Base-by-base conservation (phyloP, 495 filamentous ascomycete genomes). In the Articulospora tetracladia region DNA sequence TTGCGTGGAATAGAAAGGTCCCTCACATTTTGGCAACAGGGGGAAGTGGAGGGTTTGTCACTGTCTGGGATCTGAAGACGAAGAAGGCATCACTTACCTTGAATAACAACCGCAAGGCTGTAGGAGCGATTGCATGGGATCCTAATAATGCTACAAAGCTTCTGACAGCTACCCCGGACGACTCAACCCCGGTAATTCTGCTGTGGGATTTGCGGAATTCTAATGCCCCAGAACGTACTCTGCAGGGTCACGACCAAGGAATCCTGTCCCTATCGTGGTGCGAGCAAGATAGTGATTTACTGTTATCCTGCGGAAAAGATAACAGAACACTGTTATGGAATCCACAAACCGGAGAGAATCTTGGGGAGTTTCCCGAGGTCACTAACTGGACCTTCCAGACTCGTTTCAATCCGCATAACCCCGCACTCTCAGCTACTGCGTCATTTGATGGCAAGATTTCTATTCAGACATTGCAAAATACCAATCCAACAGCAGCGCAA, bases 331-430 rank as follows among this genome's bases (percentile, higher is more conserved):
- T 98, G 55, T 89, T 93, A 60, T 99, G 95, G 94, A 97, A 97
- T 73, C 90, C 95, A 1, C 90, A 94, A 65, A 95, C 86, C 4
- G 93, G 93, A 48, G 84, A 91, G 68, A 76, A 80, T 4, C 89
- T 91, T 49, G 94, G 95, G 58, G 93, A 98, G 74, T 96, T 97
- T 72, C 91, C 93, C 13, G 89, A 97, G 63, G 95, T 96, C 57
- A 96, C 93, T 36, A 98, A 98, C 72, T 98, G 95, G 94, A 96
- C 92, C 1, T 99, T 98, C 79, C 86, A 92, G 72, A 97, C 94
- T 6, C 84, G 86, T 64, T 99, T 93, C 84, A 92, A 97, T 72
- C 94, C 95, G 20, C 83, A 89, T 65, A 95, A 98, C 72, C 95
- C 94, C 6, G 87, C 83, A 65, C 81, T 97, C 58, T 86, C 93